Conservation (phyloP, 495 filamentous ascomycete genomes). For the Penicillium tannophilum region DNA sequence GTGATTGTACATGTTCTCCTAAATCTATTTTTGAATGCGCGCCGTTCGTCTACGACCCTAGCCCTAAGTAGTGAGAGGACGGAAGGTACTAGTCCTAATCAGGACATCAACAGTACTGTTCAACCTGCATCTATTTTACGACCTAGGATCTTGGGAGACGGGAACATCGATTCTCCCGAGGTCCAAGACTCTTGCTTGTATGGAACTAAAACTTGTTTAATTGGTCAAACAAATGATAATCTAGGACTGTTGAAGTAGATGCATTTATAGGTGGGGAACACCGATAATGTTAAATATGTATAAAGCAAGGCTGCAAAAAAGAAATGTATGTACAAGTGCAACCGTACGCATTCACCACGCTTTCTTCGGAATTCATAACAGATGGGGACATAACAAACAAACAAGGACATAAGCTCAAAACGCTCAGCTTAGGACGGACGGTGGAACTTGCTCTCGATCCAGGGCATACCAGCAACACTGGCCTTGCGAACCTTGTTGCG, state of each 20-base stretch:
- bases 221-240: neutral
- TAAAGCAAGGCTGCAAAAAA: conserved; percentile 14
- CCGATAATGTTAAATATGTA: conserved; percentile 1
- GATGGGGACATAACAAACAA: conserved; percentile 1
- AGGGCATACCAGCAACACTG: conserved; percentile 89
- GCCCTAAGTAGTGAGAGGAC: too few relatives aligned
- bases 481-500: conserved; percentile 81
- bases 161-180: too few relatives aligned
- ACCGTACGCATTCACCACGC: conserved; percentile 10
- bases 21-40: too few relatives aligned
- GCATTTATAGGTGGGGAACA: neutral
- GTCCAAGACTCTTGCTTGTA: too few relatives aligned
- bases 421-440: conserved; percentile 27
- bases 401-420: neutral
- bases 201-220: too few relatives aligned
- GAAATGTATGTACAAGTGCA: conserved; percentile 25
- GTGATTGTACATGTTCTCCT: too few relatives aligned
- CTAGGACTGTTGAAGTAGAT: conserved; percentile 1
- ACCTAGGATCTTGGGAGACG: too few relatives aligned
- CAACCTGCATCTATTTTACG: too few relatives aligned
- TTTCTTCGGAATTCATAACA: conserved; percentile 3
- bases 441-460: conserved; percentile 80
- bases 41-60: too few relatives aligned
- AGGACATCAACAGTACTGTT: too few relatives aligned
- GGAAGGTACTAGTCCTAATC: too few relatives aligned